Percentiles rank a stretch among this genome's conserved stretches.
Conservation (phyloP, 1,284 basidiomycete species). For the Exsudoporus floridanus region DNA sequence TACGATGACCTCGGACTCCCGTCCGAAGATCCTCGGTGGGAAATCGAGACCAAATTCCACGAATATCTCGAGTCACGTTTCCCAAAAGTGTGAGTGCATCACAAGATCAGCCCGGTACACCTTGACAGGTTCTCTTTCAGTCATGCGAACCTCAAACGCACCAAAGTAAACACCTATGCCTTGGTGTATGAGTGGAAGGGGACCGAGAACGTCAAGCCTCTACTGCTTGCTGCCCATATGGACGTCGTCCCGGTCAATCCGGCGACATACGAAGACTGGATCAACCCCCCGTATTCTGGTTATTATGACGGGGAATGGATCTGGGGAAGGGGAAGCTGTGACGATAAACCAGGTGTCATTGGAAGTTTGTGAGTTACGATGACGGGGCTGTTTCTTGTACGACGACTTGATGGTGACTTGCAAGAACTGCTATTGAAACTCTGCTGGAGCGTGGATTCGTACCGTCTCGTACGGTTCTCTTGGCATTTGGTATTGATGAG, state of each 20-base stretch:
- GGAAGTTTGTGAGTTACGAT: slow-evolving; percentile 47
- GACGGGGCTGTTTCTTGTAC: background rate
- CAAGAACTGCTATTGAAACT: slow-evolving; percentile 52
- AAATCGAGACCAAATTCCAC: slow-evolving; percentile 42
- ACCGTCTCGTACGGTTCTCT: slow-evolving; percentile 43
- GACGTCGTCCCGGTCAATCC: slow-evolving; percentile 64
- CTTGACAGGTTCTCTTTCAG: slow-evolving; percentile 27
- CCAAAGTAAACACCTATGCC: slow-evolving; percentile 59
- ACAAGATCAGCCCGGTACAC: background rate
- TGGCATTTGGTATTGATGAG: slow-evolving; percentile 65
- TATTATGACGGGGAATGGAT: slow-evolving; percentile 37
- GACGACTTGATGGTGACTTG: background rate
- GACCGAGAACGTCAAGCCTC: slow-evolving; percentile 55
- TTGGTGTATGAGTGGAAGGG: slow-evolving; percentile 65
- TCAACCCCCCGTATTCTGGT: slow-evolving; percentile 48
- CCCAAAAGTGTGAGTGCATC: slow-evolving; percentile 39
- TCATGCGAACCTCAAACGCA: slow-evolving; percentile 47
- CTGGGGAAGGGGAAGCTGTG: slow-evolving; percentile 63
- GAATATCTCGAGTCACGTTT: slow-evolving; percentile 43
- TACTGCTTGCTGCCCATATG: slow-evolving; percentile 58
- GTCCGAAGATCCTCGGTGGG: slow-evolving; percentile 36
- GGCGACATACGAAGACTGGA: slow-evolving; percentile 52
- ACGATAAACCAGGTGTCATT: slow-evolving; percentile 64
- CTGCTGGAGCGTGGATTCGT: slow-evolving; percentile 52
- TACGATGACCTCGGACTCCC: slow-evolving; percentile 36